A percentile compares a stretch with the other conserved stretches of the same genome.
These are phyloP conservation scores for Pyrenochaeta sp. DNA, from an alignment of 2,329 filamentous ascomycete genomes.

Conservation along the genomic window DNA sequence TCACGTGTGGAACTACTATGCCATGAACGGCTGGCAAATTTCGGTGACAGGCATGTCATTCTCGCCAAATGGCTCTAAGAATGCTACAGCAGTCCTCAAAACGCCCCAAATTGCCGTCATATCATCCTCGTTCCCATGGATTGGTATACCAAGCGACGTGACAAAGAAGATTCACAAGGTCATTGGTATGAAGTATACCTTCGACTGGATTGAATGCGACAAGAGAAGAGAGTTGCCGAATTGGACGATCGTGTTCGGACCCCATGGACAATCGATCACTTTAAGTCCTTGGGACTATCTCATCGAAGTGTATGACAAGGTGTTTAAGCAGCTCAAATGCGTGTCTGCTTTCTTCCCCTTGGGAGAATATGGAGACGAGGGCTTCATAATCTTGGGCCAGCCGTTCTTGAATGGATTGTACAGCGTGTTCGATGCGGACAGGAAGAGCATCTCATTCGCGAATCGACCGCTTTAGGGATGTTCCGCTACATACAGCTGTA, in stretches of 20 bases:
- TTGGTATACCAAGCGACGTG: constrained; percentile 1
- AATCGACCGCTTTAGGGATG: constrained; percentile 4
- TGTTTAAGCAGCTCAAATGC: constrained; percentile 8
- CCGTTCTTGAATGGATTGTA: constrained; percentile 13
- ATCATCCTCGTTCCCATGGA: constrained; percentile 3
- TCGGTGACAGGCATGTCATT: constrained; percentile 6
- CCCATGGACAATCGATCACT: constrained; percentile 6
- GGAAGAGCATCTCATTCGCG: constrained; percentile 10
- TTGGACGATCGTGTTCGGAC: constrained; percentile 6
- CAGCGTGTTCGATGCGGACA: constrained; percentile 16
- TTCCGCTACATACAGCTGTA: no score
- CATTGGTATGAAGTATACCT: constrained; percentile 1
- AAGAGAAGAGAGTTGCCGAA: constrained; percentile 4
- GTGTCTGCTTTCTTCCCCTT: constrained; percentile 5
- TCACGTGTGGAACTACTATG: constrained; percentile 2
- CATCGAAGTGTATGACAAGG: constrained; percentile 9
- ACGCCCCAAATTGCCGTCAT: constrained; percentile 1
- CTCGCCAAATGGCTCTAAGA: neutral
- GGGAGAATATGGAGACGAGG: constrained; percentile 1
- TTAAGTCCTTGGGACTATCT: constrained; percentile 16
- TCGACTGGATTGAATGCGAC: constrained; percentile 10
- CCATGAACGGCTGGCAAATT: constrained; percentile 15
- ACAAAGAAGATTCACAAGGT: neutral
- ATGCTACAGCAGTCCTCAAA: neutral
- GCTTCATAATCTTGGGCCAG: constrained; percentile 9